Evolutionary conservation across 768 basidiomycete genomes (phyloP).

Genomic region (Gloeostereum incarnatum): DNA sequence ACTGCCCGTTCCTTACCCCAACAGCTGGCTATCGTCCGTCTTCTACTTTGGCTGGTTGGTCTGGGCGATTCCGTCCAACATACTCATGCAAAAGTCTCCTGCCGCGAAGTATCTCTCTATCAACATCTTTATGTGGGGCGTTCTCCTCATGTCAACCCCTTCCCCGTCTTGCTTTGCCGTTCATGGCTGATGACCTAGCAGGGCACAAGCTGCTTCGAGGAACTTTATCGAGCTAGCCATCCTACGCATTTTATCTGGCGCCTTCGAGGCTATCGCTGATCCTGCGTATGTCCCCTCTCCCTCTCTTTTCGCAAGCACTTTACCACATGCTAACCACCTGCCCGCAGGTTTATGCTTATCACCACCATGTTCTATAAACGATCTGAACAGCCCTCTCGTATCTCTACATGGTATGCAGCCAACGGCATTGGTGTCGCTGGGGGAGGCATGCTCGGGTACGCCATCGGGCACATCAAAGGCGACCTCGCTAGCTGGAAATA

Average conservation of each 20-base stretch:
- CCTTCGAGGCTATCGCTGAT: slow-evolving; percentile 26
- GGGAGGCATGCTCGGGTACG: slow-evolving; percentile 21
- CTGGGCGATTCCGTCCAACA: slow-evolving; percentile 26
- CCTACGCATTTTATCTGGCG: slow-evolving; percentile 22
- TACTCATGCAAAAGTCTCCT: slow-evolving; percentile 23
- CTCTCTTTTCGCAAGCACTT: not conserved
- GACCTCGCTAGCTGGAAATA: slow-evolving; percentile 20
- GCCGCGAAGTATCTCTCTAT: slow-evolving; percentile 21
- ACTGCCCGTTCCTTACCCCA: not conserved
- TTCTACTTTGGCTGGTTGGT: slow-evolving; percentile 28
- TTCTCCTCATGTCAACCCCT: slow-evolving; percentile 18
- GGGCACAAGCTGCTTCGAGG: slow-evolving; percentile 21
- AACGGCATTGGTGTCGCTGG: slow-evolving; percentile 26
- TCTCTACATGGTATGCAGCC: slow-evolving; percentile 22
- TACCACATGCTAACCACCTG: not conserved
- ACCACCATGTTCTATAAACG: slow-evolving; percentile 24
- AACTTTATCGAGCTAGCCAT: slow-evolving; percentile 20
- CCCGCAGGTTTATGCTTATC: slow-evolving; percentile 16
- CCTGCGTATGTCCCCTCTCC: slow-evolving; percentile 12
- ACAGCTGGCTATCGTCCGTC: slow-evolving; percentile 14
- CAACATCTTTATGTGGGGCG: slow-evolving; percentile 24
- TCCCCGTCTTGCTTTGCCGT: not conserved
- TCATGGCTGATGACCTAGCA: no score
- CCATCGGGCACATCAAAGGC: slow-evolving; percentile 11
- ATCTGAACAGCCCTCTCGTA: slow-evolving; percentile 22